phyloP scores from a whole-genome alignment of 1,284 basidiomycete genomes.

The Malassezia nana region DNA sequence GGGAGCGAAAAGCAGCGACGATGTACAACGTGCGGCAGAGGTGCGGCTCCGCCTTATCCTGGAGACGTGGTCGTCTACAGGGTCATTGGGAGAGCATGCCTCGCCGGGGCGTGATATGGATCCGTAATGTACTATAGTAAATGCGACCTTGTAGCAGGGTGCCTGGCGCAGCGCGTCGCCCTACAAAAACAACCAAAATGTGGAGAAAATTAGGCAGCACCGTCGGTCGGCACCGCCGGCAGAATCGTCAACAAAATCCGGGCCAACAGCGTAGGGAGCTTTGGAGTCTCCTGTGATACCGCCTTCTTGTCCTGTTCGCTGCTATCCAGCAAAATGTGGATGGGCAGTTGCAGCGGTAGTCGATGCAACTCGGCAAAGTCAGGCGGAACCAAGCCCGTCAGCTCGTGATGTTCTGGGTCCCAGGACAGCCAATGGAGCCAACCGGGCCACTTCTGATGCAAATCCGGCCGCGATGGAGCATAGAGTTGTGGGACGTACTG shows the following conservation, averaged over 20 bases:
- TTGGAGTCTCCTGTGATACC: neutral
- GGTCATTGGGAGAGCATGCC: slow-evolving; percentile 11
- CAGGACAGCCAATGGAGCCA: slow-evolving; percentile 41
- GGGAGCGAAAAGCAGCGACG: slow-evolving; percentile 19
- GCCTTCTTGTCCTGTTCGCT: neutral
- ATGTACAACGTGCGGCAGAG: slow-evolving; percentile 29
- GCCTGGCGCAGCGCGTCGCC: neutral
- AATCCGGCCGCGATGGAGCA: slow-evolving; percentile 32
- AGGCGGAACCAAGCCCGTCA: slow-evolving; percentile 30
- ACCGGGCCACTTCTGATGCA: slow-evolving; percentile 32
- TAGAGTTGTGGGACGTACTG: slow-evolving; percentile 29
- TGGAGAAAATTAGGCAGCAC: neutral
- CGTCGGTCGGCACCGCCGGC: neutral
- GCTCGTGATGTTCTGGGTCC: slow-evolving; percentile 31
- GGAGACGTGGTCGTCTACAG: slow-evolving; percentile 43
- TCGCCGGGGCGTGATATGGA: slow-evolving; percentile 14
- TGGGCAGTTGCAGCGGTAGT: slow-evolving; percentile 16
- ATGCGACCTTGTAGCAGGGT: neutral
- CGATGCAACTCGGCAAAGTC: slow-evolving; percentile 18
- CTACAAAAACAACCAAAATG: neutral
- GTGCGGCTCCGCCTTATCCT: slow-evolving; percentile 43
- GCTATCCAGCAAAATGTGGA: slow-evolving; percentile 9
- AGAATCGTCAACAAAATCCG: slow-evolving; percentile 15
- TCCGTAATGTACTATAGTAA: slow-evolving; percentile 2
- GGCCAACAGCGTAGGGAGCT: slow-evolving; percentile 7